phyloP scores from a whole-genome alignment of 1,284 basidiomycete genomes.

The Volvariella surrecta region DNA sequence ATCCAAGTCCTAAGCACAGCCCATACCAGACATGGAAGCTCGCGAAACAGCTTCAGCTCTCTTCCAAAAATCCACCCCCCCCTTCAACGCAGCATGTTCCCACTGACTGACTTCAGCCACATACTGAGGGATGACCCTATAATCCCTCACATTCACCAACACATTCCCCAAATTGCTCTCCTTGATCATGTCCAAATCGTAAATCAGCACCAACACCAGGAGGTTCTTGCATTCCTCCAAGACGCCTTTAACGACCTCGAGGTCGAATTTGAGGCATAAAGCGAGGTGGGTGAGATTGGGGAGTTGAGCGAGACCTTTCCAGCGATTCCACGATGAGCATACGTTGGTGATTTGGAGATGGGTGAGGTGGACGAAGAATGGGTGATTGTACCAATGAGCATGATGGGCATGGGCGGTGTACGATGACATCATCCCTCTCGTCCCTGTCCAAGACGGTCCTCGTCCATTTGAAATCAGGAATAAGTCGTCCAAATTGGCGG shows the following conservation, averaged over 20 bases:
- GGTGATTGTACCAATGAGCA: not conserved
- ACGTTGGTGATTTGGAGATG: constrained; percentile 1
- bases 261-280: not conserved
- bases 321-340: not conserved
- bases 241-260: not conserved
- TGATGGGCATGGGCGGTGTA: no score
- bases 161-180: not conserved
- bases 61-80: not conserved
- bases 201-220: not conserved
- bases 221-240: not conserved
- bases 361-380: not conserved
- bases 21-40: no score
- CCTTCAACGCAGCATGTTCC: not conserved
- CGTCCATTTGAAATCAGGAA: not conserved
- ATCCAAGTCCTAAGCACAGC: no score
- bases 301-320: not conserved
- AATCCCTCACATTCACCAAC: not conserved
- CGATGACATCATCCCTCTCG: no score
- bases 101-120: not conserved
- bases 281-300: not conserved
- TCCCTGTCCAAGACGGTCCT: not conserved
- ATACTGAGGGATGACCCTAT: not conserved
- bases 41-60: not conserved
- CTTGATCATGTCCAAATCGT: constrained; percentile 1
- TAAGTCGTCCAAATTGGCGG: not conserved